Percentiles rank a stretch among this genome's conserved stretches.
These are phyloP conservation scores for Kwoniella mangroviensis DNA, from an alignment of 768 basidiomycete genomes.

Conservation along the genomic window DNA sequence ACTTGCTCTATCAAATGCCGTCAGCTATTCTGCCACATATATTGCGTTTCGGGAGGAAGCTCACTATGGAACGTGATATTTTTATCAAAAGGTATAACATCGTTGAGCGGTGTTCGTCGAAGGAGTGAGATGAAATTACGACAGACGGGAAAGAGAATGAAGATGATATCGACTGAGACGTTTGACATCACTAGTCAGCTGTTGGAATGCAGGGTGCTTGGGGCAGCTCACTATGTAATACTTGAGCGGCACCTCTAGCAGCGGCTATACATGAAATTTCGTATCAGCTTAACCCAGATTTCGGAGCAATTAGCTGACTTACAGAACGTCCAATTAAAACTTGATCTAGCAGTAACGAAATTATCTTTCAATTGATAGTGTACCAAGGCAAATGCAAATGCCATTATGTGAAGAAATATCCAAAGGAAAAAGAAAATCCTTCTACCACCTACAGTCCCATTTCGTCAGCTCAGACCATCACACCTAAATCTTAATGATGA, in stretches of 20 bases:
- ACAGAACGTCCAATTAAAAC: slow-evolving; percentile 81
- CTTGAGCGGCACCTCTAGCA: slow-evolving; percentile 84
- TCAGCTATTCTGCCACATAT: not conserved
- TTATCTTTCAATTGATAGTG: slow-evolving; percentile 65
- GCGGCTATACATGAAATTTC: slow-evolving; percentile 64
- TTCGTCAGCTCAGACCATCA: too few species aligned
- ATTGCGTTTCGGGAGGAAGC: not conserved
- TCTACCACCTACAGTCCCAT: slow-evolving; percentile 59
- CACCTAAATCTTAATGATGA: too few species aligned
- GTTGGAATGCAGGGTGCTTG: not conserved
- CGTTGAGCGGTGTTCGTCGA: slow-evolving; percentile 74
- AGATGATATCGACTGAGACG: slow-evolving; percentile 73
- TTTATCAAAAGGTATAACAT: slow-evolving; percentile 72
- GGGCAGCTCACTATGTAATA: slow-evolving; percentile 65
- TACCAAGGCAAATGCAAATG: slow-evolving; percentile 73
- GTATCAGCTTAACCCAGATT: not conserved
- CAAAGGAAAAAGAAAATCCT: slow-evolving; percentile 78
- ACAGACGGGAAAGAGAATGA: slow-evolving; percentile 94
- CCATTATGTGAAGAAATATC: slow-evolving; percentile 78
- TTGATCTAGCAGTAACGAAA: slow-evolving; percentile 66
- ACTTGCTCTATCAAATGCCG: slow-evolving; percentile 69
- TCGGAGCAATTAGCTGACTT: slow-evolving; percentile 45
- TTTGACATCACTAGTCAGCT: slow-evolving; percentile 10
- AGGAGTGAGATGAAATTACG: slow-evolving; percentile 90
- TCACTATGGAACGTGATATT: slow-evolving; percentile 74